Conservation (phyloP, 768 basidiomycete genomes). For the Pisolithus sp. region DNA sequence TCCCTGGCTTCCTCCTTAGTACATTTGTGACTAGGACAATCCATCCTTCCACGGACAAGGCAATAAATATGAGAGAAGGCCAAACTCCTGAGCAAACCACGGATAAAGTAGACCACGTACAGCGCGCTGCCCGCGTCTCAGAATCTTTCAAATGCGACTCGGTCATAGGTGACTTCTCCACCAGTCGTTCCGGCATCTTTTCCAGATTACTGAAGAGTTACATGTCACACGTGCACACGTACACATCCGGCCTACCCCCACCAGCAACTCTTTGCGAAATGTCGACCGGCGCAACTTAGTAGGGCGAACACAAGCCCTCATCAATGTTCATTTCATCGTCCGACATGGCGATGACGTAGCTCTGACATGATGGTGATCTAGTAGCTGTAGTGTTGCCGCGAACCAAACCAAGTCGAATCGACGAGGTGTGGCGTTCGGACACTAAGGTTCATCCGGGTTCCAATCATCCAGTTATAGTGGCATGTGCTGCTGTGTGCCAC, state of each 20-base stretch:
- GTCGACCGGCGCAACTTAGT: slow-evolving; percentile 1
- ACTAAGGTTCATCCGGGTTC: no score
- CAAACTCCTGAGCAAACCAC: slow-evolving; percentile 5
- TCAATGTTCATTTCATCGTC: slow-evolving; percentile 94
- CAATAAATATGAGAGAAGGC: slow-evolving; percentile 2
- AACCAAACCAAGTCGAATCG: no score
- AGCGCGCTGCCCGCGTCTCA: slow-evolving; percentile 80
- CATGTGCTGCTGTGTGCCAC: no score
- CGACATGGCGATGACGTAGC: slow-evolving; percentile 54
- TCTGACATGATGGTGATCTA: no score
- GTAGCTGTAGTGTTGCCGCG: no score
- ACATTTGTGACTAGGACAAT: slow-evolving; percentile 95
- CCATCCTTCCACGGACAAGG: slow-evolving; percentile 85
- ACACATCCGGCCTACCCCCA: slow-evolving; percentile 44
- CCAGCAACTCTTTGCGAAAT: slow-evolving; percentile 36
- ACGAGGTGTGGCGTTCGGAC: no score
- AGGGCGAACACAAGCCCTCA: slow-evolving; percentile 34
- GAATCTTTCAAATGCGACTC: slow-evolving; percentile 60
- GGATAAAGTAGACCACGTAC: slow-evolving; percentile 40
- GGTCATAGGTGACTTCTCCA: slow-evolving; percentile 74
- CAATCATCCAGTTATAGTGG: no score
- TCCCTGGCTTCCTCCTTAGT: slow-evolving; percentile 98
- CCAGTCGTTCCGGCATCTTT: slow-evolving; percentile 48
- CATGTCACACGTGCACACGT: slow-evolving; percentile 3
- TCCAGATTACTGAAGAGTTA: slow-evolving; percentile 38